These are phyloP conservation scores for Penicillium sp. DNA, from an alignment of 2,329 filamentous ascomycete species.

Conservation along the genomic window DNA sequence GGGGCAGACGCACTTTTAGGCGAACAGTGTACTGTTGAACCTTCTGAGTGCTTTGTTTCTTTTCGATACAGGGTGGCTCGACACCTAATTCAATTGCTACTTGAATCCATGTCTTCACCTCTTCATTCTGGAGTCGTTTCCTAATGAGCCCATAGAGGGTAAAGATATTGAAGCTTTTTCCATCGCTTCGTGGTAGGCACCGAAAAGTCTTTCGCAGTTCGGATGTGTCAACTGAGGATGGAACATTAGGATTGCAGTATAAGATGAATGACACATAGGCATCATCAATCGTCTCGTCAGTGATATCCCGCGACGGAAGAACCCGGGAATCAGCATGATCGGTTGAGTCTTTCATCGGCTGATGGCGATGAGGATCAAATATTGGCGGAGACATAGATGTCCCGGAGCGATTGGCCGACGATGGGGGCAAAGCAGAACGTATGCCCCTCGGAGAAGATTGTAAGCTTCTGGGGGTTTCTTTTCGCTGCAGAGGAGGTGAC, in stretches of 20 bases:
- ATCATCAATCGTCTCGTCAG: slow-evolving; percentile 70
- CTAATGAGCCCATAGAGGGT: slow-evolving; percentile 74
- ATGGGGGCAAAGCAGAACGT: slow-evolving; percentile 29
- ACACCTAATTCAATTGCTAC: slow-evolving; percentile 84
- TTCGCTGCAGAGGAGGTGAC: slow-evolving; percentile 40
- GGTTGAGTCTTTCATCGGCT: slow-evolving; percentile 31
- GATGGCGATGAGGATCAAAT: slow-evolving; percentile 33
- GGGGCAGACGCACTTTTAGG: slow-evolving; percentile 65
- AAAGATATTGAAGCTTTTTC: slow-evolving; percentile 79
- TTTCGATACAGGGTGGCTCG: slow-evolving; percentile 74
- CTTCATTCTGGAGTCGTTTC: slow-evolving; percentile 68
- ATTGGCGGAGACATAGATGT: slow-evolving; percentile 44
- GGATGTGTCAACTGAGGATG: slow-evolving; percentile 65
- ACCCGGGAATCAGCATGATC: slow-evolving; percentile 49
- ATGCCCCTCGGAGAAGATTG: slow-evolving; percentile 41
- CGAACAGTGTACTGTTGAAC: slow-evolving; percentile 92
- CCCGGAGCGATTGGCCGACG: slow-evolving; percentile 32
- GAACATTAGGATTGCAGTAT: slow-evolving; percentile 83
- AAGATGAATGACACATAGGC: slow-evolving; percentile 83
- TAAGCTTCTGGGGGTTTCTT: slow-evolving; percentile 39
- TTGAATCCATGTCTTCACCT: slow-evolving; percentile 92
- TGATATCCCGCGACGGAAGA: slow-evolving; percentile 68
- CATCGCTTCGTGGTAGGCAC: slow-evolving; percentile 79
- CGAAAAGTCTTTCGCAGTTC: slow-evolving; percentile 74
- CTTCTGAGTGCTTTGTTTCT: slow-evolving; percentile 87